Evolutionary conservation across 2,329 filamentous ascomycete species (phyloP).

Genomic region (Thielaviopsis musarum): DNA sequence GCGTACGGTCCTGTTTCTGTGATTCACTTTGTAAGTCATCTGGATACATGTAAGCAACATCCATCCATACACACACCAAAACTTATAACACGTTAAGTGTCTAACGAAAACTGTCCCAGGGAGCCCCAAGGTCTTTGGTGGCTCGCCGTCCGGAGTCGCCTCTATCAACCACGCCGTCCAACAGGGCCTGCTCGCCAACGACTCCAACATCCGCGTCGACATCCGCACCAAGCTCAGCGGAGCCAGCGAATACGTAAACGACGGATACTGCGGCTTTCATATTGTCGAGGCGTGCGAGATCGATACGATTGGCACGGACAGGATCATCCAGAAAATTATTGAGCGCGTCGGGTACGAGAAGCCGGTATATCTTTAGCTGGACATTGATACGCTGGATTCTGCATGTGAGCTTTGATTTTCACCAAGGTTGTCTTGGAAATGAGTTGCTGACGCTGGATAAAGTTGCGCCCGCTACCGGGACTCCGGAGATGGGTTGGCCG

Average conservation of each 20-base stretch:
- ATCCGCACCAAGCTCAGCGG: conserved; percentile 71
- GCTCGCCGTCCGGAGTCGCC: conserved; percentile 58
- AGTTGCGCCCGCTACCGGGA: conserved; percentile 58
- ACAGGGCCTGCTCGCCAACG: conserved; percentile 63
- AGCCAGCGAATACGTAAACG: conserved; percentile 67
- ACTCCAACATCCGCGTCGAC: conserved; percentile 75
- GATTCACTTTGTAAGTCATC: conserved; percentile 45
- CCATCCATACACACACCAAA: not conserved
- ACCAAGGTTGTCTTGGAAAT: too few species aligned
- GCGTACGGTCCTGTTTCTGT: conserved; percentile 44
- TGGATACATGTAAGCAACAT: conserved; percentile 44
- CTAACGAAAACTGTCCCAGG: conserved; percentile 25
- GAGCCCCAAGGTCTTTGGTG: conserved; percentile 76
- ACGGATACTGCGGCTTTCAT: conserved; percentile 70
- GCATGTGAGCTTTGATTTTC: conserved; percentile 41
- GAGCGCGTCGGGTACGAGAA: conserved; percentile 57
- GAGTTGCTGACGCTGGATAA: conserved; percentile 8
- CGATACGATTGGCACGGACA: conserved; percentile 37
- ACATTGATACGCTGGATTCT: conserved; percentile 72
- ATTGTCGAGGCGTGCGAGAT: conserved; percentile 56
- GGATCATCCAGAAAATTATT: conserved; percentile 63
- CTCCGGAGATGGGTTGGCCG: conserved; percentile 61
- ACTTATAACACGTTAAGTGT: not conserved
- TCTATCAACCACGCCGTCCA: conserved; percentile 65
- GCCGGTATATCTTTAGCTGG: conserved; percentile 67